These are phyloP conservation scores for Ceriops zippeliana DNA, from an alignment of 345 rosid species.

Conservation along the genomic window DNA sequence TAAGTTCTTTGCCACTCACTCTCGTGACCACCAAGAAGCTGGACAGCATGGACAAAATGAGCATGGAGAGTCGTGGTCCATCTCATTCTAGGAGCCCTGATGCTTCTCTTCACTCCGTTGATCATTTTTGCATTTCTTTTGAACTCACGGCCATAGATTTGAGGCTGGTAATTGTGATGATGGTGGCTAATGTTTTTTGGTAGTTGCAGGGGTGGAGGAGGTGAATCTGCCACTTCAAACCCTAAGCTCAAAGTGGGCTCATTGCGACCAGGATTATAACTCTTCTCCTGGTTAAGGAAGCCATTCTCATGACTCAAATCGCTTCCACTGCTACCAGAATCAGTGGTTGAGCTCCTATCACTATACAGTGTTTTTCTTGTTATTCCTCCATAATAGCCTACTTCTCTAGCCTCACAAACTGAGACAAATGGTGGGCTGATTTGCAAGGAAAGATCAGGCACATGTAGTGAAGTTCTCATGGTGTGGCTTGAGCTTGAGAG, in stretches of 20 bases:
- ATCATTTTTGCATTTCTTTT: constrained; percentile 55
- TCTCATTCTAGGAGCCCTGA: constrained; percentile 96
- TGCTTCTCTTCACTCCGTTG: constrained; percentile 54
- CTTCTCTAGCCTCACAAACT: constrained; percentile 21
- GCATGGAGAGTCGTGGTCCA: constrained; percentile 97
- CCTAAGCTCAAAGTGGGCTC: constrained; percentile 66
- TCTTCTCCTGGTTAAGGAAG: constrained; percentile 26
- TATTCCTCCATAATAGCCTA: constrained; percentile 18
- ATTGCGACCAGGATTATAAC: constrained; percentile 20
- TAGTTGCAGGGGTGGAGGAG: constrained; percentile 18
- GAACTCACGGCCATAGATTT: constrained; percentile 71
- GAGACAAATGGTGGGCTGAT: constrained; percentile 67
- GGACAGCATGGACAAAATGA: constrained; percentile 91
- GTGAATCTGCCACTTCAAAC: constrained; percentile 42
- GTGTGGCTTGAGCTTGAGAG: constrained; percentile 34
- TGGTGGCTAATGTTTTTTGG: constrained; percentile 30
- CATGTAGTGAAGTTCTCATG: constrained; percentile 27
- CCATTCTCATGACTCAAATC: constrained; percentile 72
- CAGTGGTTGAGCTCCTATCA: constrained; percentile 64
- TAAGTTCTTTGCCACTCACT: constrained; percentile 50
- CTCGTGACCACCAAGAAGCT: constrained; percentile 99
- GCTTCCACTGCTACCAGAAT: constrained; percentile 68
- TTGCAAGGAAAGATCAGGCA: constrained; percentile 88
- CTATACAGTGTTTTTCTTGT: constrained; percentile 30
- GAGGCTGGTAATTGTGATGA: constrained; percentile 52